phyloP scores from a whole-genome alignment of 768 basidiomycete genomes.

The Leccinum aurantiacum region DNA sequence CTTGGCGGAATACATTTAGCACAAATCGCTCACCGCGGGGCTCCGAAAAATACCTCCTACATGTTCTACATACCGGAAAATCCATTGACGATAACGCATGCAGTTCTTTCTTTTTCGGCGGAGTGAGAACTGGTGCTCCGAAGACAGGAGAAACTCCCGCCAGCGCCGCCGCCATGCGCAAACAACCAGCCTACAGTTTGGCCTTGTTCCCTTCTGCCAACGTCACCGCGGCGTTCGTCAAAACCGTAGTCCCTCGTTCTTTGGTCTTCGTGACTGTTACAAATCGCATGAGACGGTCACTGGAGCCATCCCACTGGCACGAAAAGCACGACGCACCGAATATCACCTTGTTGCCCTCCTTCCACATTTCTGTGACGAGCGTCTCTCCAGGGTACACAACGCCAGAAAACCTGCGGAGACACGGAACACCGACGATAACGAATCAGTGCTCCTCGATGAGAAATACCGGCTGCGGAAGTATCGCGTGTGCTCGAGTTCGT shows the following conservation, averaged over 20 bases:
- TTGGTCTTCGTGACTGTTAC: slow-evolving; percentile 79
- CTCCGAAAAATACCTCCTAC: not conserved
- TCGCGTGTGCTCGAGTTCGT: not conserved
- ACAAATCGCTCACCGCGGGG: not conserved
- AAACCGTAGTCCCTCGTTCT: slow-evolving; percentile 69
- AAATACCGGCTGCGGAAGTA: not conserved
- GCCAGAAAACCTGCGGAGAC: slow-evolving; percentile 66
- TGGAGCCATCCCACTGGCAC: slow-evolving; percentile 3
- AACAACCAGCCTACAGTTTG: slow-evolving; percentile 45
- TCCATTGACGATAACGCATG: not conserved
- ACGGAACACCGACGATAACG: not conserved
- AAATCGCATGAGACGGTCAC: not conserved
- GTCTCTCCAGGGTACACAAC: slow-evolving; percentile 96
- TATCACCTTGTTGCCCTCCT: slow-evolving; percentile 85
- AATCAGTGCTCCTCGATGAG: slow-evolving; percentile 3
- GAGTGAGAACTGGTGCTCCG: not conserved
- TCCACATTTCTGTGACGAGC: slow-evolving; percentile 97
- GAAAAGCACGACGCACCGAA: slow-evolving; percentile 65
- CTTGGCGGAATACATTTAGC: too few species aligned
- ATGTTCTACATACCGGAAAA: not conserved
- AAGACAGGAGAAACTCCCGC: not conserved
- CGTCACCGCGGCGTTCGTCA: slow-evolving; percentile 83
- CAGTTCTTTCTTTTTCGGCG: not conserved
- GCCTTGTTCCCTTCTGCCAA: slow-evolving; percentile 55
- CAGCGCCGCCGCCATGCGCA: not conserved